These are phyloP conservation scores for Tricholomella constricta DNA, from an alignment of 768 basidiomycete genomes.

Conservation along the genomic window DNA sequence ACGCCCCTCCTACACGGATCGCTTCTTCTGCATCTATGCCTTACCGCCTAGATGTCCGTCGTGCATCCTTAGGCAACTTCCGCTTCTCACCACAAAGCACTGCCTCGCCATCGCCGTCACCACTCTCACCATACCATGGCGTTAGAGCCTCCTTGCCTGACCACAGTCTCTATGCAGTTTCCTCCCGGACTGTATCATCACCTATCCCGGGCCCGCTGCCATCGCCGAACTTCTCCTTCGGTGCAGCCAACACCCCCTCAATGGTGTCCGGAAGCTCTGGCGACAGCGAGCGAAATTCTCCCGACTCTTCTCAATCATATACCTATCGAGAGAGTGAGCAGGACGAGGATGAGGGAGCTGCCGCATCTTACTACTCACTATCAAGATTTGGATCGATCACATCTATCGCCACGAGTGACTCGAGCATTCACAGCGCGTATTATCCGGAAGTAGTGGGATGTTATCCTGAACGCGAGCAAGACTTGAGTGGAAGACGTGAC, in stretches of 20 bases:
- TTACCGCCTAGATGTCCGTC: conserved; percentile 39
- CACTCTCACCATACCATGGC: conserved; percentile 43
- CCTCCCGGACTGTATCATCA: conserved; percentile 45
- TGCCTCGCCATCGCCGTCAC: conserved; percentile 44
- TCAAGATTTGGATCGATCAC: conserved; percentile 65
- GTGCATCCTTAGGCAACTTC: conserved; percentile 43
- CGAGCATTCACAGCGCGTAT: conserved; percentile 52
- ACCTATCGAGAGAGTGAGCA: conserved; percentile 49
- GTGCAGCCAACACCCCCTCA: conserved; percentile 54
- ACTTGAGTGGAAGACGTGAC: conserved; percentile 33
- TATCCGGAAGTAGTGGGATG: conserved; percentile 47
- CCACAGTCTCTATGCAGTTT: conserved; percentile 48
- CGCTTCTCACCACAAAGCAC: conserved; percentile 36
- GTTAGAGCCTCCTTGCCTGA: conserved; percentile 52
- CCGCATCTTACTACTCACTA: conserved; percentile 49
- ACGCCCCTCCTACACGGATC: conserved; percentile 28
- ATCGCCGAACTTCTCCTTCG: conserved; percentile 64
- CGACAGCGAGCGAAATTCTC: conserved; percentile 56
- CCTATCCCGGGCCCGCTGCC: conserved; percentile 62
- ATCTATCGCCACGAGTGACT: conserved; percentile 62
- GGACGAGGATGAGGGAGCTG: conserved; percentile 52
- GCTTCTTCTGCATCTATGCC: conserved; percentile 31
- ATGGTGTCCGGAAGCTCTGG: conserved; percentile 50
- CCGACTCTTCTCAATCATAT: conserved; percentile 51
- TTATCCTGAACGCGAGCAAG: conserved; percentile 30